Evolutionary conservation across 2,329 filamentous ascomycete genomes (phyloP).

Genomic region (Monilinia fructicola): DNA sequence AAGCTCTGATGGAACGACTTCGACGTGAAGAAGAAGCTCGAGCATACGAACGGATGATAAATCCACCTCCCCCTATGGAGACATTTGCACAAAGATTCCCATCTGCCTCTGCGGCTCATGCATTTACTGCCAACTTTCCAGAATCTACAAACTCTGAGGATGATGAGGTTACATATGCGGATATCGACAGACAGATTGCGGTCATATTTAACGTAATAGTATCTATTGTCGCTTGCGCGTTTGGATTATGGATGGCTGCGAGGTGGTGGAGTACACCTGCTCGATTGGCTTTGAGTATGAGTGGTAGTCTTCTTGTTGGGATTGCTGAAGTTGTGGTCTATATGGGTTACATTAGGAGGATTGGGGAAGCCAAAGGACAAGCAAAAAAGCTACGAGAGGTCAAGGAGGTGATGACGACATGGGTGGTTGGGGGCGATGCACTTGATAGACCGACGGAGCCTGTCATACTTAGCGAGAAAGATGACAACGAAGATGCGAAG

Average conservation of each 20-base stretch:
- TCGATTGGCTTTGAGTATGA: constrained; percentile 68
- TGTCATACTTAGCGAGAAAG: constrained; percentile 7
- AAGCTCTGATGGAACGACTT: constrained; percentile 81
- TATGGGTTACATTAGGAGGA: constrained; percentile 69
- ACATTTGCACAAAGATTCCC: constrained; percentile 62
- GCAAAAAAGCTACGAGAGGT: constrained; percentile 62
- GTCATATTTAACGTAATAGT: constrained; percentile 88
- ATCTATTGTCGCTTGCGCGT: constrained; percentile 76
- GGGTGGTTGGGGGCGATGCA: constrained; percentile 56
- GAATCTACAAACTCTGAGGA: constrained; percentile 48
- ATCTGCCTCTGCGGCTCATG: constrained; percentile 50
- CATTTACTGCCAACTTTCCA: constrained; percentile 52
- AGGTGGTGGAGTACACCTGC: constrained; percentile 73
- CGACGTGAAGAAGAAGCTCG: constrained; percentile 79
- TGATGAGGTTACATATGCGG: constrained; percentile 67
- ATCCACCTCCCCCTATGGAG: constrained; percentile 56
- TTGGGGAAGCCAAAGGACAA: constrained; percentile 65
- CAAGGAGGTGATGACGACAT: constrained; percentile 69
- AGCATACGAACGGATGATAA: constrained; percentile 78
- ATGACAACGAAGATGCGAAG: constrained; percentile 12
- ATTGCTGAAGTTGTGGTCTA: constrained; percentile 78
- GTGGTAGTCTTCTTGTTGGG: constrained; percentile 66
- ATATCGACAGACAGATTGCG: constrained; percentile 77
- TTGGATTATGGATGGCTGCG: constrained; percentile 75
- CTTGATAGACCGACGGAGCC: constrained; percentile 32